Evolutionary conservation across 2,329 filamentous ascomycete genomes (phyloP).

Genomic region (Sporothrix brunneoviolacea): DNA sequence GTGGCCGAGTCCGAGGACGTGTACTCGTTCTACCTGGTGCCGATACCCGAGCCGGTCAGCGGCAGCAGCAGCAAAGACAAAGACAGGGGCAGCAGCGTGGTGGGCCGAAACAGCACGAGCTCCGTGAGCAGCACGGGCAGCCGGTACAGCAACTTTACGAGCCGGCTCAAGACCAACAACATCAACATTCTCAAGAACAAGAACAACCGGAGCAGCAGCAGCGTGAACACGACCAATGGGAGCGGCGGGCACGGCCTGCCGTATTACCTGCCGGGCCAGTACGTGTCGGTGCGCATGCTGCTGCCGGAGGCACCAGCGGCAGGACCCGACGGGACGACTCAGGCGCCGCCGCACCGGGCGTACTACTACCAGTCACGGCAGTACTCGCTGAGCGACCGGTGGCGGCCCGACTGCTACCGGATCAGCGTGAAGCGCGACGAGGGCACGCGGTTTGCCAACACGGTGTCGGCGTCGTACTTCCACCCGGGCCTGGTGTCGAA

Average conservation of each 20-base stretch:
- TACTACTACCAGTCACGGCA: conserved; percentile 60
- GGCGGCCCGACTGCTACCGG: conserved; percentile 50
- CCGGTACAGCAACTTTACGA: conserved; percentile 7
- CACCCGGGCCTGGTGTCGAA: conserved; percentile 64
- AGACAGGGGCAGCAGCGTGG: background rate
- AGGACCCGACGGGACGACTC: background rate
- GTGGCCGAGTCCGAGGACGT: conserved; percentile 61
- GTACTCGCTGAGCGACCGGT: conserved; percentile 65
- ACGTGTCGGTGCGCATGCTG: conserved; percentile 56
- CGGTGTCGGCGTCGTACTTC: conserved; percentile 38
- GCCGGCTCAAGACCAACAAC: conserved; percentile 10
- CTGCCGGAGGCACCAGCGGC: conserved; percentile 34
- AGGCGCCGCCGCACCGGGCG: conserved; percentile 26
- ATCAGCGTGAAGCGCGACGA: conserved; percentile 65
- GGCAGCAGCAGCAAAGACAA: background rate
- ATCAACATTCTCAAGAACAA: conserved; percentile 1
- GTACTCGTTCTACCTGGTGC: conserved; percentile 62
- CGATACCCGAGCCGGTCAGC: conserved; percentile 26
- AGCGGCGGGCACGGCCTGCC: conserved; percentile 46
- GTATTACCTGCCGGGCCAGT: conserved; percentile 62
- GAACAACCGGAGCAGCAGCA: conserved; percentile 20
- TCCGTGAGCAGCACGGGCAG: conserved; percentile 7
- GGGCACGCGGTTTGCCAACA: conserved; percentile 39
- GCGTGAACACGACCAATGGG: background rate
- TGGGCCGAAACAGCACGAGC: background rate